Evolutionary conservation across 257 asterid species (phyloP).

Genomic region (Cinchona pubescens): DNA sequence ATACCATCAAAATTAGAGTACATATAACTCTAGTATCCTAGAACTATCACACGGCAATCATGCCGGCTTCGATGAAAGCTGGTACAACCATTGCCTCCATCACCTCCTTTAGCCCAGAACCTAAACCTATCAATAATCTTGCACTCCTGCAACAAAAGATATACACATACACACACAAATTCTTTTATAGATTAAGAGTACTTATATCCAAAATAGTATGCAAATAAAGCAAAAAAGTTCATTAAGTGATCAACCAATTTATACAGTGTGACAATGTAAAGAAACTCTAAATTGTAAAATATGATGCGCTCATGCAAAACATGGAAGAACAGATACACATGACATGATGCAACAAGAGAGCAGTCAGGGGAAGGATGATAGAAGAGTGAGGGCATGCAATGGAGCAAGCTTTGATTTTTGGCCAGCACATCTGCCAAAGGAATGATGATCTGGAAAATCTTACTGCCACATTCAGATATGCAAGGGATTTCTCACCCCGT

Average conservation of each 20-base stretch:
- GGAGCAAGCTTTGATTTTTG: constrained; percentile 65
- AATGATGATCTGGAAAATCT: constrained; percentile 40
- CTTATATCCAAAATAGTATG: not conserved
- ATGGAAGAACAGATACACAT: not conserved
- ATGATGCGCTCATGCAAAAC: not conserved
- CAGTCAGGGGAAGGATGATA: not conserved
- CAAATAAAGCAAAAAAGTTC: not conserved
- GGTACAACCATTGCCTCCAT: constrained; percentile 90
- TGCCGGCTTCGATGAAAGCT: constrained; percentile 82
- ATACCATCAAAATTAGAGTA: too few relatives aligned
- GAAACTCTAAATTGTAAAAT: not conserved
- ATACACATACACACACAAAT: not conserved
- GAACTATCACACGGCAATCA: too few relatives aligned
- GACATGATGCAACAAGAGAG: constrained; percentile 8
- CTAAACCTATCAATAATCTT: constrained; percentile 75
- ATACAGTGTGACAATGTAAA: not conserved
- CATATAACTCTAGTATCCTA: too few relatives aligned
- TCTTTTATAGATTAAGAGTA: not conserved
- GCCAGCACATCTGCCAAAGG: constrained; percentile 32
- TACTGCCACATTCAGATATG: constrained; percentile 19
- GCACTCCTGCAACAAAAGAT: constrained; percentile 64
- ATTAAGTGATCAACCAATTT: not conserved
- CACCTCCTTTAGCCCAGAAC: constrained; percentile 91
- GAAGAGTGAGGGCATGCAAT: constrained; percentile 49
- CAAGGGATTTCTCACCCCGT: constrained; percentile 5